Percentiles rank a stretch among this genome's conserved stretches.
phyloP scores from a whole-genome alignment of 2,329 filamentous ascomycete genomes.

The Arthrinium puccinioides region DNA sequence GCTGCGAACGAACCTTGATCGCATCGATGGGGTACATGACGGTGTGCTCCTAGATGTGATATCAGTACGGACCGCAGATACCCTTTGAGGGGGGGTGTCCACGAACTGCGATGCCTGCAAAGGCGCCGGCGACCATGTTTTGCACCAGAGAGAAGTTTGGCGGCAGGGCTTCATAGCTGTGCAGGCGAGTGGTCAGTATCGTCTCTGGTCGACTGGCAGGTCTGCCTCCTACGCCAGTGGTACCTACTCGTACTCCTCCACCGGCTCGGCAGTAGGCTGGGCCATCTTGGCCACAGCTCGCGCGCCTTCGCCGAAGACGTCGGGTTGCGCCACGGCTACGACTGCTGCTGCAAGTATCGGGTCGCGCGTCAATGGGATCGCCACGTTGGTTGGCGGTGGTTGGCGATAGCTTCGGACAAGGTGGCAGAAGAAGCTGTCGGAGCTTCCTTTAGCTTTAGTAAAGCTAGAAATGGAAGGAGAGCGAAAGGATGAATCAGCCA shows the following conservation, averaged over 20 bases:
- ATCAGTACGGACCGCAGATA: background rate
- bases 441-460: no score
- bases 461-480: no score
- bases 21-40: conserved; percentile 99
- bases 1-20: conserved; percentile 65
- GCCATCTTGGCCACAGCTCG: conserved; percentile 63
- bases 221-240: no score
- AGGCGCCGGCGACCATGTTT: conserved; percentile 94
- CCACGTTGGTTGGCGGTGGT: no score
- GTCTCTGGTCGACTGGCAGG: no score
- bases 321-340: conserved; percentile 57
- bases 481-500: no score
- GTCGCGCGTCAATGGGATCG: no score
- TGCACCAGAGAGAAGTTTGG: conserved; percentile 89
- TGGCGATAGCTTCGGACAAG: no score
- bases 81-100: background rate
- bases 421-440: no score
- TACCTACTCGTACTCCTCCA: conserved; percentile 61
- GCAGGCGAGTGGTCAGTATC: conserved; percentile 10
- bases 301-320: conserved; percentile 55
- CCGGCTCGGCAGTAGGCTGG: conserved; percentile 57
- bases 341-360: no score
- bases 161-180: conserved; percentile 82
- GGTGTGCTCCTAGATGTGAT: conserved; percentile 70
- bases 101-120: conserved; percentile 88